These are phyloP conservation scores for Chlamydomonas sphaeroides DNA, from an alignment of 139 green algal species.

Conservation along the genomic window DNA sequence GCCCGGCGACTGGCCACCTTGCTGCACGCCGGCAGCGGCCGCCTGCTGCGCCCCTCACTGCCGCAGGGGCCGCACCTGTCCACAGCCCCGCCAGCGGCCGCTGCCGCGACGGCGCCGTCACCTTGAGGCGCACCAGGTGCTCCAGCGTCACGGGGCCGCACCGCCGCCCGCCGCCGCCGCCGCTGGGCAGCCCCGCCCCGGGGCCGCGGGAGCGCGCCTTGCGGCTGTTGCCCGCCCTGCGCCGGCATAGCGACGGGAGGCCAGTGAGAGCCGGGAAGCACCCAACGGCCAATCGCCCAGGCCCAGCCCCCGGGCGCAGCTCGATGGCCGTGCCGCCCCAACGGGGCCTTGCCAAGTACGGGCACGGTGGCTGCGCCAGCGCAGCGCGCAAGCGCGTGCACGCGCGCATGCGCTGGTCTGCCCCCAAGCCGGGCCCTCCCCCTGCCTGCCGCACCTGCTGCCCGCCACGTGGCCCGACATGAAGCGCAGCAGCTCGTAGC, in stretches of 20 bases:
- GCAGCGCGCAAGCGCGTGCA: no score
- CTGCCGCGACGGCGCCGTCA: slow-evolving; percentile 18
- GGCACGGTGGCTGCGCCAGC: no score
- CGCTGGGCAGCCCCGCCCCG: not conserved
- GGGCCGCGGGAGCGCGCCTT: not conserved
- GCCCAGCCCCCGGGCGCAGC: not conserved
- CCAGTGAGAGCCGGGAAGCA: not conserved
- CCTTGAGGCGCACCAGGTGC: slow-evolving; percentile 37
- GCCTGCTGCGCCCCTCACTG: not conserved
- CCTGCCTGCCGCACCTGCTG: slow-evolving; percentile 5
- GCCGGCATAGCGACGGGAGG: not conserved
- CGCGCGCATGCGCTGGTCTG: not conserved
- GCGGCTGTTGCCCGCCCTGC: not conserved
- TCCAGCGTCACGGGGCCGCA: slow-evolving; percentile 5
- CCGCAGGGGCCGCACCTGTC: slow-evolving; percentile 7
- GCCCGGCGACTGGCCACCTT: not conserved
- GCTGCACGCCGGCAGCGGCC: no score
- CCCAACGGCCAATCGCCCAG: not conserved
- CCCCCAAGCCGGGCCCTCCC: not conserved
- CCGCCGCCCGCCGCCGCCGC: not conserved
- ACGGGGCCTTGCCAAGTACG: no score
- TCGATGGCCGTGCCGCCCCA: not conserved
- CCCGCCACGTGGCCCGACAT: slow-evolving; percentile 42
- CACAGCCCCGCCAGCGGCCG: slow-evolving; percentile 28
- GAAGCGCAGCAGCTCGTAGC: slow-evolving; percentile 50